phyloP scores from a whole-genome alignment of 2,329 filamentous ascomycete genomes.

The Elsinoe fawcettii region DNA sequence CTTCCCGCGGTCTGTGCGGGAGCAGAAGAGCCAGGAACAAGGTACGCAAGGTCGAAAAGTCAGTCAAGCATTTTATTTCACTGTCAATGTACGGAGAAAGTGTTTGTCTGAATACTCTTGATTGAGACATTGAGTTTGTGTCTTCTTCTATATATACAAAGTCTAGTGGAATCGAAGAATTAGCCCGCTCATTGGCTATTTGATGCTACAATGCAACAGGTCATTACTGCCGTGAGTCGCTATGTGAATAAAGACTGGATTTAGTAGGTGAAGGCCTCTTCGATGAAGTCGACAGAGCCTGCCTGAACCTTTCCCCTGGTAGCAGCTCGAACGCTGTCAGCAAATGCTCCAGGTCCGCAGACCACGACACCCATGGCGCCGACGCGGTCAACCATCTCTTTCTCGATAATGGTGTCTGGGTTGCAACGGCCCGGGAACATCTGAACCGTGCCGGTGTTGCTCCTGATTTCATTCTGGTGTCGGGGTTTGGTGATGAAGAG shows the following conservation, averaged over 20 bases:
- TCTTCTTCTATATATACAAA: constrained; percentile 12
- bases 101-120: background rate
- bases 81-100: background rate
- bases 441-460: constrained; percentile 50
- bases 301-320: constrained; percentile 45
- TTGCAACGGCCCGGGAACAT: constrained; percentile 55
- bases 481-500: constrained; percentile 57
- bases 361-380: constrained; percentile 56
- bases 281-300: constrained; percentile 53
- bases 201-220: background rate
- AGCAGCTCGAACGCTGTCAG: constrained; percentile 52
- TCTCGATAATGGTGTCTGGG: constrained; percentile 48
- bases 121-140: background rate
- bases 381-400: constrained; percentile 47
- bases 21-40: background rate
- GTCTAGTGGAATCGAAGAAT: constrained; percentile 4
- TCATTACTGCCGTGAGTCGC: constrained; percentile 10
- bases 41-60: constrained; percentile 1
- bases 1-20: background rate
- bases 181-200: constrained; percentile 7
- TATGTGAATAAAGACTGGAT: background rate
- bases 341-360: constrained; percentile 56
- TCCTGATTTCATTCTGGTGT: constrained; percentile 46
- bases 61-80: background rate
- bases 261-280: constrained; percentile 59